phyloP scores from a whole-genome alignment of 371 early-diverging fungal genomes.

The Haplosporangium sp. region DNA sequence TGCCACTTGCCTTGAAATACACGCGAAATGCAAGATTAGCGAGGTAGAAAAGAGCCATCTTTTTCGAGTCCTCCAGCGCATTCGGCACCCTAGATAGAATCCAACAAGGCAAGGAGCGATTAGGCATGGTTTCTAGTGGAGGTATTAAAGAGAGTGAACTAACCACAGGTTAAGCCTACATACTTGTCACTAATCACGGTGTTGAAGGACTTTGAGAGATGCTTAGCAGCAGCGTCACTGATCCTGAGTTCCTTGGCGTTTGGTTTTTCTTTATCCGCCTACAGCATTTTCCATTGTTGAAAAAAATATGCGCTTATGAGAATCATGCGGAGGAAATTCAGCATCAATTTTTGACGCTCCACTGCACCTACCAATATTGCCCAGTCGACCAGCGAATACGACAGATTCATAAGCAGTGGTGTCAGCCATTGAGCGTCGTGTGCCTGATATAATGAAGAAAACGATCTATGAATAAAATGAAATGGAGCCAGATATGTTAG shows the following conservation, averaged over 20 bases:
- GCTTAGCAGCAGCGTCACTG: slow-evolving; percentile 37
- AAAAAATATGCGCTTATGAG: neutral
- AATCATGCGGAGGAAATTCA: neutral
- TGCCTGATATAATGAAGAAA: slow-evolving; percentile 21
- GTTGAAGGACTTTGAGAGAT: slow-evolving; percentile 35
- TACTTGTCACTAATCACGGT: slow-evolving; percentile 48
- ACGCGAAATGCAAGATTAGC: slow-evolving; percentile 67
- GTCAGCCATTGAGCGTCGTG: slow-evolving; percentile 42
- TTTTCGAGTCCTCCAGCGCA: slow-evolving; percentile 60
- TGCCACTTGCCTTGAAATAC: slow-evolving; percentile 60
- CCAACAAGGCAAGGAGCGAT: neutral
- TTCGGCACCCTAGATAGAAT: slow-evolving; percentile 6
- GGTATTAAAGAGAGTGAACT: neutral
- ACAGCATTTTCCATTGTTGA: neutral
- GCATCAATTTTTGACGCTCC: neutral
- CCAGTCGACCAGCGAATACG: slow-evolving; percentile 40
- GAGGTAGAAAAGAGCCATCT: slow-evolving; percentile 61
- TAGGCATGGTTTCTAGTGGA: neutral
- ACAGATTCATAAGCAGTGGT: slow-evolving; percentile 28
- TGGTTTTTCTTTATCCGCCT: slow-evolving; percentile 45
- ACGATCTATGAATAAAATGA: slow-evolving; percentile 13
- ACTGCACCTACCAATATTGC: slow-evolving; percentile 22
- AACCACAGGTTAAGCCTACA: too few species aligned
- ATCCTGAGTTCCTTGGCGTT: slow-evolving; percentile 43
- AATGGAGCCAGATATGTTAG: too few species aligned